A percentile compares a stretch with the other conserved stretches of the same genome.
phyloP scores from a whole-genome alignment of 2,329 filamentous ascomycete genomes.

The Colletotrichum chrysophilum region DNA sequence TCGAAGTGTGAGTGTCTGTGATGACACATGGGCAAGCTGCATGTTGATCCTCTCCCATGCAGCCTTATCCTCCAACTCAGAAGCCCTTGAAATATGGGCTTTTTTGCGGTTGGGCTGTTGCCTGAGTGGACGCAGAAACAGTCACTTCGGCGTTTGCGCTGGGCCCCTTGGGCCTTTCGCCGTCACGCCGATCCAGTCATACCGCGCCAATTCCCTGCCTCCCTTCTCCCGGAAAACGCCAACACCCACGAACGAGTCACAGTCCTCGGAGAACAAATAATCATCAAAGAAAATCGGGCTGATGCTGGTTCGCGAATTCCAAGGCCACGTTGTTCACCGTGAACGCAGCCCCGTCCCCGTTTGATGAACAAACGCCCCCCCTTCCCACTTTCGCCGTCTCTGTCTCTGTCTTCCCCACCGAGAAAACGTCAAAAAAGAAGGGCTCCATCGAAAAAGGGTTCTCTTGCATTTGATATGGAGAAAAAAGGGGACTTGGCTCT shows the following conservation, averaged over 20 bases:
- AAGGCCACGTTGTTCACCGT: background rate
- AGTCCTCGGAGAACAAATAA: background rate
- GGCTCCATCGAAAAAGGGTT: background rate
- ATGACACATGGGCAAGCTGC: slow-evolving; percentile 14
- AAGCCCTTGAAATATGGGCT: background rate
- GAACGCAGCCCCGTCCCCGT: background rate
- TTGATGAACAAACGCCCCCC: background rate
- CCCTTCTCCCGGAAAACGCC: background rate
- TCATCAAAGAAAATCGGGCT: background rate
- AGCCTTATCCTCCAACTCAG: slow-evolving; percentile 16
- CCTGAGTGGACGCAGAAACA: background rate
- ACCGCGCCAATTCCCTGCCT: background rate
- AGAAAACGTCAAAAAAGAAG: background rate
- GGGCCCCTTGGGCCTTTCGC: background rate
- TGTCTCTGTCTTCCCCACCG: background rate
- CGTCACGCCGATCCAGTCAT: background rate
- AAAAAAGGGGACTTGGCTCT: background rate
- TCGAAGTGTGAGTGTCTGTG: background rate
- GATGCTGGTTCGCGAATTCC: background rate
- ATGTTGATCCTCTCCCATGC: slow-evolving; percentile 14
- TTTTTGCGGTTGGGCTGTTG: background rate
- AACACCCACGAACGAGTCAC: background rate
- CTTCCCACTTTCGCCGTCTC: background rate
- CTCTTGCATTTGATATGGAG: background rate
- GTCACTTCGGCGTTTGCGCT: background rate